Evolutionary conservation across 345 rosid genomes (phyloP).

Genomic region (Populus pruinosa): DNA sequence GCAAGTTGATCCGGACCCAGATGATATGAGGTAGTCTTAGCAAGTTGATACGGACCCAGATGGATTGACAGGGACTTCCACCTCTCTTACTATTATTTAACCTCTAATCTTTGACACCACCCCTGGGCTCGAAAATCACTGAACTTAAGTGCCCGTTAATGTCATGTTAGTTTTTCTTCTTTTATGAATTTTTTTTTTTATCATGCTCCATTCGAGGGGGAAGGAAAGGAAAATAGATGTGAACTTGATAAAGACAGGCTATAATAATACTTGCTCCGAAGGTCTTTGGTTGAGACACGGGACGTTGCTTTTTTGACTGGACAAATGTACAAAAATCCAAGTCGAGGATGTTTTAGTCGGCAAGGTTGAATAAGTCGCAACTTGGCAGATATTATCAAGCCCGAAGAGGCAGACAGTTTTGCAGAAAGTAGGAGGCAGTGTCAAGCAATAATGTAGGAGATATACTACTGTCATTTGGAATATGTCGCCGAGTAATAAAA

Average conservation of each 20-base stretch:
- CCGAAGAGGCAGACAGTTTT: background rate
- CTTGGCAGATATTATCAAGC: background rate
- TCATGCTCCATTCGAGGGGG: background rate
- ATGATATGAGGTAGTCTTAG: background rate
- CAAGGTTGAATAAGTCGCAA: background rate
- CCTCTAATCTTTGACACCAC: background rate
- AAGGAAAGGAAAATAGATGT: too few species aligned
- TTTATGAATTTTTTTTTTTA: too few species aligned
- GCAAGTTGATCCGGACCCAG: background rate
- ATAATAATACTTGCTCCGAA: background rate
- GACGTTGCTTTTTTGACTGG: background rate
- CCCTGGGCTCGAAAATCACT: background rate
- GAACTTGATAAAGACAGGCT: background rate
- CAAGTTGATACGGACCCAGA: background rate
- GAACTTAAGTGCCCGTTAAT: background rate
- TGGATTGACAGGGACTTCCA: background rate
- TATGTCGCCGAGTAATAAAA: background rate
- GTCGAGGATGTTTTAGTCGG: background rate
- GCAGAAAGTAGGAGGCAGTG: background rate
- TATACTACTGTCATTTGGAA: background rate
- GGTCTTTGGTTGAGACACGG: background rate
- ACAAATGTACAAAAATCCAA: background rate
- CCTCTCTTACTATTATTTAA: background rate
- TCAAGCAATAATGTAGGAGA: background rate
- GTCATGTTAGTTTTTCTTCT: too few species aligned